Conservation (phyloP, 2,329 filamentous ascomycete species). For the Cryphonectria nitschkei region DNA sequence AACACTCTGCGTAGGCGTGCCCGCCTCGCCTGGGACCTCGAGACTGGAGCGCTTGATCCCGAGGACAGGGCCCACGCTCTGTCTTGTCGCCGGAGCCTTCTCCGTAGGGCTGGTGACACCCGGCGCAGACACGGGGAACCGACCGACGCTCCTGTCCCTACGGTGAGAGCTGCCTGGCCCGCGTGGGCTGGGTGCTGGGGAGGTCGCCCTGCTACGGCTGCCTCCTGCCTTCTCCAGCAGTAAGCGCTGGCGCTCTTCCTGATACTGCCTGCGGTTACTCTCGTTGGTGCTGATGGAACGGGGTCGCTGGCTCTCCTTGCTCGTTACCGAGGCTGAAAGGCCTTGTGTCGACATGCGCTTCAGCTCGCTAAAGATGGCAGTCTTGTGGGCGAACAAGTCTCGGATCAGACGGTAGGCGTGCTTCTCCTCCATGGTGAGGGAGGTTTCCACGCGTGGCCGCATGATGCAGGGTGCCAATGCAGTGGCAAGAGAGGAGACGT, state of each 20-base stretch:
- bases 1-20: slow-evolving; percentile 37
- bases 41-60: slow-evolving; percentile 69
- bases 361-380: slow-evolving; percentile 91
- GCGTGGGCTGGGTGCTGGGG: slow-evolving; percentile 66
- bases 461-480: slow-evolving; percentile 83
- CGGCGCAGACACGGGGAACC: slow-evolving; percentile 77
- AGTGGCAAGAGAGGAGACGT: slow-evolving; percentile 74
- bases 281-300: slow-evolving; percentile 94
- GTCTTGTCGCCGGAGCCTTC: slow-evolving; percentile 51
- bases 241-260: slow-evolving; percentile 89
- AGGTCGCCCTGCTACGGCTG: slow-evolving; percentile 72
- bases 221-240: slow-evolving; percentile 69
- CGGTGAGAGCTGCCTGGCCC: slow-evolving; percentile 58
- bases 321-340: slow-evolving; percentile 53
- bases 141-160: slow-evolving; percentile 77
- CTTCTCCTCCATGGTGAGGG: slow-evolving; percentile 92
- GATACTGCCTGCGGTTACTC: slow-evolving; percentile 88
- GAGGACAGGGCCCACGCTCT: slow-evolving; percentile 53
- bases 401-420: slow-evolving; percentile 89
- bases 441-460: slow-evolving; percentile 83
- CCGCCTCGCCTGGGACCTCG: slow-evolving; percentile 73
- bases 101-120: slow-evolving; percentile 57
- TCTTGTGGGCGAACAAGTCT: slow-evolving; percentile 92
- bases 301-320: slow-evolving; percentile 58
- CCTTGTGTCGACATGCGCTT: slow-evolving; percentile 82